Evolutionary conservation across 768 basidiomycete species (phyloP).

Genomic region (Porpolomopsis calyptriformis): DNA sequence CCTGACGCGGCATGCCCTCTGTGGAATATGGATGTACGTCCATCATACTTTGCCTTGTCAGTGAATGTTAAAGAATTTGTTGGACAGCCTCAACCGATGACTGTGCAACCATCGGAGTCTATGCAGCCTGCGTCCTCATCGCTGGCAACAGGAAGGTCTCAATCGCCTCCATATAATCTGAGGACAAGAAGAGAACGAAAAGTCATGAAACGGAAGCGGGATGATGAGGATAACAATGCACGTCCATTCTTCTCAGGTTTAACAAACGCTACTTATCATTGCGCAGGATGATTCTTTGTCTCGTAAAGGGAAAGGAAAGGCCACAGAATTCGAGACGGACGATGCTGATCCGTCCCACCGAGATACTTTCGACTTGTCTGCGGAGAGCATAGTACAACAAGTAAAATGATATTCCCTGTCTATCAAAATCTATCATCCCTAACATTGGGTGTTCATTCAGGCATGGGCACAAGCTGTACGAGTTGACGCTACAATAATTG

Average conservation of each 20-base stretch:
- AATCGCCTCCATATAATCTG: too few relatives aligned
- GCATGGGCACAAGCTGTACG: constrained; percentile 3
- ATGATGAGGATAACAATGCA: background rate
- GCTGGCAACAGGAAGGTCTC: too few relatives aligned
- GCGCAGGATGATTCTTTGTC: background rate
- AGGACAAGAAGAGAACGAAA: too few relatives aligned
- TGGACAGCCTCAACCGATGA: too few relatives aligned
- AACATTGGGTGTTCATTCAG: constrained; percentile 5
- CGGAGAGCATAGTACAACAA: constrained; percentile 14
- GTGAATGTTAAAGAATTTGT: too few relatives aligned
- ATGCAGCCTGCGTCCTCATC: too few relatives aligned
- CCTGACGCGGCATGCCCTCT: too few relatives aligned
- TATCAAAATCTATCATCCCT: constrained; percentile 5
- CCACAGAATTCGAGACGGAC: background rate
- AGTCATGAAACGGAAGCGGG: too few relatives aligned
- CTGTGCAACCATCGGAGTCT: too few relatives aligned
- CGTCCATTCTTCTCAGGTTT: background rate
- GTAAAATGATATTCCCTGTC: constrained; percentile 8
- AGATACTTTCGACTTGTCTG: constrained; percentile 6
- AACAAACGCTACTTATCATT: background rate
- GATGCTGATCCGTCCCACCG: background rate
- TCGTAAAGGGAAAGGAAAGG: background rate
- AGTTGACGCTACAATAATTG: background rate
- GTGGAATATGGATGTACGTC: too few relatives aligned
- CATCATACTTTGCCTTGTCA: too few relatives aligned